Evolutionary conservation across 306 rosid genomes (phyloP).

Genomic region (Parietaria judaica): DNA sequence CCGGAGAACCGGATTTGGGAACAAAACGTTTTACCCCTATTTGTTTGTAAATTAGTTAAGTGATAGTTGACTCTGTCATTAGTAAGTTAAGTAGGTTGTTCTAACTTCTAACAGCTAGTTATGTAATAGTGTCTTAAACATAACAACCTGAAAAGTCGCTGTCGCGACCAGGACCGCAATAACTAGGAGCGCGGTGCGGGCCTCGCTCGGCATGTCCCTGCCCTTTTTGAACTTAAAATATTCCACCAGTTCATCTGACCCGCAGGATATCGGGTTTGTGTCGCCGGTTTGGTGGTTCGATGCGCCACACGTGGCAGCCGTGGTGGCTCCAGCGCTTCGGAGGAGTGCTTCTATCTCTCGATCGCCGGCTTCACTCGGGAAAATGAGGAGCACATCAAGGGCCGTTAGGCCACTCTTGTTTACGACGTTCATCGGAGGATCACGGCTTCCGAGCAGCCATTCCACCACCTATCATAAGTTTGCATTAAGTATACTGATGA

Average conservation of each 20-base stretch:
- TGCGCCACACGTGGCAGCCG: slow-evolving; percentile 3
- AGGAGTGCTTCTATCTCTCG: slow-evolving; percentile 21
- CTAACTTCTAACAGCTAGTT: too few species aligned
- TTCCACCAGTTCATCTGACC: not conserved
- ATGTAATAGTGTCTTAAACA: too few species aligned
- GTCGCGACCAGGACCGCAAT: slow-evolving; percentile 22
- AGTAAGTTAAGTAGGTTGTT: too few species aligned
- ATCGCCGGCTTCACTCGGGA: slow-evolving; percentile 25
- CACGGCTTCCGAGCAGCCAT: slow-evolving; percentile 12
- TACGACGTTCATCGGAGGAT: not conserved
- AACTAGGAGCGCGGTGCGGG: slow-evolving; percentile 17
- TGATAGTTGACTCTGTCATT: too few species aligned
- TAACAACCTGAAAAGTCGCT: slow-evolving; percentile 19
- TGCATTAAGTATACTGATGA: too few species aligned
- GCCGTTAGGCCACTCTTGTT: slow-evolving; percentile 19
- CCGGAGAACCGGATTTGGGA: too few species aligned
- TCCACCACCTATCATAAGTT: slow-evolving; percentile 22
- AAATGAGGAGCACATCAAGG: slow-evolving; percentile 21
- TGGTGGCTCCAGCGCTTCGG: slow-evolving; percentile 9
- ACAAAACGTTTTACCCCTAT: too few species aligned
- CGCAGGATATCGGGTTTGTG: not conserved
- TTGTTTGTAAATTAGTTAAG: too few species aligned
- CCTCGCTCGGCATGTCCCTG: slow-evolving; percentile 27
- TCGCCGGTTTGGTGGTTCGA: not conserved
- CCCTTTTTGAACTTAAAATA: slow-evolving; percentile 31